Percentiles rank a stretch among this genome's conserved stretches.
phyloP scores from a whole-genome alignment of 2,329 filamentous ascomycete genomes.

The Hypoxylon sp. region DNA sequence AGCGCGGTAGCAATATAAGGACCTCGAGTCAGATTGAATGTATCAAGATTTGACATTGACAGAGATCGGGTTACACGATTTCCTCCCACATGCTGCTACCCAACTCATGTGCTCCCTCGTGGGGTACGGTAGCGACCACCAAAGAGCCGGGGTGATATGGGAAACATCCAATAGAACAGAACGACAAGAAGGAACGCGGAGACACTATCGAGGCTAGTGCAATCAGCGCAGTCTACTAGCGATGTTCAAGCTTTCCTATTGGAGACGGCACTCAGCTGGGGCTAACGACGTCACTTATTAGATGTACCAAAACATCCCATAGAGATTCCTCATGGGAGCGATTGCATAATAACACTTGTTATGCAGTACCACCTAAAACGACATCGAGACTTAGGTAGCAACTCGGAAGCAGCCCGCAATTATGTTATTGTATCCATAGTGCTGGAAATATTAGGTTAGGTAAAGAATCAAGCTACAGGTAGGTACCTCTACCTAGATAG shows the following conservation, averaged over 20 bases:
- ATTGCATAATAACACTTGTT: no score
- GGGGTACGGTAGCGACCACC: conserved; percentile 20
- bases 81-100: neutral
- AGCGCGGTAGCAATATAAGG: neutral
- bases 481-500: no score
- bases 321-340: no score
- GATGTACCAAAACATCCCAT: no score
- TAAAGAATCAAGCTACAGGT: no score
- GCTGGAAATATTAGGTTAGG: no score
- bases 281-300: neutral
- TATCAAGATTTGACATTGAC: neutral
- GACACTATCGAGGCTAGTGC: conserved; percentile 8
- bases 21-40: neutral
- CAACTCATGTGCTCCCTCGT: conserved; percentile 25
- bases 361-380: no score
- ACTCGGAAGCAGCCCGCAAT: no score
- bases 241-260: conserved; percentile 10
- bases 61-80: conserved; percentile 11
- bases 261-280: conserved; percentile 7
- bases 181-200: conserved; percentile 1
- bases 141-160: neutral
- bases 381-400: no score
- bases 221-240: neutral
- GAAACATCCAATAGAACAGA: conserved; percentile 14
- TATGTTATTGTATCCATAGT: no score